A percentile compares a stretch with the other conserved stretches of the same genome.
These are phyloP conservation scores for Mortierella sp. DNA, from an alignment of 371 early-diverging fungal species.

Conservation along the genomic window DNA sequence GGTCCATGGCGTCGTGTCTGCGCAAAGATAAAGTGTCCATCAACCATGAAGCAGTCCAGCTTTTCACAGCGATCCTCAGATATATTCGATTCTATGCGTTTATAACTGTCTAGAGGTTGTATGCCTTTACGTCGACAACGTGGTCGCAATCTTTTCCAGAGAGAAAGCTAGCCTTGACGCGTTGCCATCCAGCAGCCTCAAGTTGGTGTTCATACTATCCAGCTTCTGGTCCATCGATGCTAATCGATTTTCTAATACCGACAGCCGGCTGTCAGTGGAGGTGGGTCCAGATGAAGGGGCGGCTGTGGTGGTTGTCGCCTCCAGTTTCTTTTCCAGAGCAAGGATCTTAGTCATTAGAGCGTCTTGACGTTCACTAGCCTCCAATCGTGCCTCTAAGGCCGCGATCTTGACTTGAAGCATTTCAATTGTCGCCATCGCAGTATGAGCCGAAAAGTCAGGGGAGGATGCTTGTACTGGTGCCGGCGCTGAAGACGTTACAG, in stretches of 20 bases:
- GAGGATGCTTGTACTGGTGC: neutral
- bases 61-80: too few species aligned
- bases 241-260: conserved; percentile 19
- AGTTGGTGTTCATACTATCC: conserved; percentile 12
- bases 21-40: too few species aligned
- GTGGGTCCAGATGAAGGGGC: neutral
- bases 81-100: too few species aligned
- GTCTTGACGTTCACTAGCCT: conserved; percentile 24
- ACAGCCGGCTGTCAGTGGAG: conserved; percentile 3
- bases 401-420: conserved; percentile 25
- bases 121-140: conserved; percentile 13
- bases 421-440: conserved; percentile 3
- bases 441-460: too few species aligned
- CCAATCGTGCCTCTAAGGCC: conserved; percentile 28
- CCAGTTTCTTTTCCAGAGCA: conserved; percentile 28
- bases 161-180: conserved; percentile 23
- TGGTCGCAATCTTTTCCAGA: conserved; percentile 33
- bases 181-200: conserved; percentile 11
- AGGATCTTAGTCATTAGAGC: conserved; percentile 20
- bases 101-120: neutral
- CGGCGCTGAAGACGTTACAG: neutral
- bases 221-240: conserved; percentile 40
- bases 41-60: too few species aligned
- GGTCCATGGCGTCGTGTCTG: too few species aligned
- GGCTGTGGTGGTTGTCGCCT: neutral